Percentiles rank a stretch among this genome's conserved stretches.
Evolutionary conservation across 2,329 filamentous ascomycete genomes (phyloP).

Genomic region (Exophiala viscosa): DNA sequence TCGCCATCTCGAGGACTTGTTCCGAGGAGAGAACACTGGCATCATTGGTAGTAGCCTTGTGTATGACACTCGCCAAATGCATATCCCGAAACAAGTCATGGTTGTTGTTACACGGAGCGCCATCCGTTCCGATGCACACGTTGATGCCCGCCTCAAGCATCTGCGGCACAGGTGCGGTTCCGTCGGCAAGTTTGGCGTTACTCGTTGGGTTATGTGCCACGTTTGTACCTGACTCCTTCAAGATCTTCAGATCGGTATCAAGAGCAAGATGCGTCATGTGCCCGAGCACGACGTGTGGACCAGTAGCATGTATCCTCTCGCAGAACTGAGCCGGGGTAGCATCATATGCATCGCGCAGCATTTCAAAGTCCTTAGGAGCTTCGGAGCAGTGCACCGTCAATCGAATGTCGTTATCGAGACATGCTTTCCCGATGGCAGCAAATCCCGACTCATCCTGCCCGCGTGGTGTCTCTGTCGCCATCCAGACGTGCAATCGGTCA

Average conservation of each 20-base stretch:
- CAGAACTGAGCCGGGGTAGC: neutral
- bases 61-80: conserved; percentile 49
- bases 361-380: neutral
- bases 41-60: conserved; percentile 43
- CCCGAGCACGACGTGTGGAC: neutral
- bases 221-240: neutral
- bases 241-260: neutral
- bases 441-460: neutral
- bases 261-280: neutral
- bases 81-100: conserved; percentile 52
- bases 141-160: conserved; percentile 45
- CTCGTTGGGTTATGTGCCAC: neutral
- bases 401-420: neutral
- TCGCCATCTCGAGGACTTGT: conserved; percentile 49
- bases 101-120: conserved; percentile 51
- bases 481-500: neutral
- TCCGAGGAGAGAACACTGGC: conserved; percentile 44
- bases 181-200: neutral
- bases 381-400: neutral
- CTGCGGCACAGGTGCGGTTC: neutral
- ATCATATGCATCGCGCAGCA: neutral
- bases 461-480: neutral
- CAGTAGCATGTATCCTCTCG: neutral
- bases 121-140: conserved; percentile 50
- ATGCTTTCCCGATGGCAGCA: neutral